Base-by-base conservation (phyloP, 2,329 filamentous ascomycete genomes). In the Cercospora sp. region DNA sequence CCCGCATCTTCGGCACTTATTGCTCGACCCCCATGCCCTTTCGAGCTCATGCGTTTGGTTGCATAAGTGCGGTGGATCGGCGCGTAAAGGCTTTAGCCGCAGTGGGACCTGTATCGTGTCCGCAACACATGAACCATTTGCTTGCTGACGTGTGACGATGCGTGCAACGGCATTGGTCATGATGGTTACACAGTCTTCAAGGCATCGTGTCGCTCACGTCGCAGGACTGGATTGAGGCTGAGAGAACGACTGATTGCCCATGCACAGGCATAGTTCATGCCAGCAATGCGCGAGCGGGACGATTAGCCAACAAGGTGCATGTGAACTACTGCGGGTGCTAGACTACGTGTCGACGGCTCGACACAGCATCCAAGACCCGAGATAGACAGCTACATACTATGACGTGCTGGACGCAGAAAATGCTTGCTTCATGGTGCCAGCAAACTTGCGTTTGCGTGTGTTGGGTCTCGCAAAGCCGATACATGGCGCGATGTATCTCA, bases 71-170 rank as follows among this genome's bases (percentile, higher is more conserved):
- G 68, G 64, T 69, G 72, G 72, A 69, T 72, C 68, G 70, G 72
- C 72, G 70, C 70, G 71, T 62, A 63, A 58, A 69, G 68, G 70
- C 72, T 70, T 66, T 69, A 69, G 64, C 72, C 70, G 72, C 66
- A 60, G 68, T 69, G 72, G 55, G 45, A 57, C 48, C 62, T 59
- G 55, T 64, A 61, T 60, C 23, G 62, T 45, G 61, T 31, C 67
- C 55, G 65, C 62, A 68, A 58, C 58, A 68, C 67, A 69, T 63
- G 67, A 68, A 63, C 39, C 48, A 60, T 58, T 63, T 57, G 42
- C 58, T 63, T 28, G 55, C 53, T 48, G 64, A 60, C 23, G 62
- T 66, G 63, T 58, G 36, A 61, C 63, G 60, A 39, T 65, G 31
- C 30, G 48, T 55, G 60, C 63, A 45, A 60, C 57, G 65, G 57